phyloP scores from a whole-genome alignment of 2,329 filamentous ascomycete genomes.

The Penicillium sp. region DNA sequence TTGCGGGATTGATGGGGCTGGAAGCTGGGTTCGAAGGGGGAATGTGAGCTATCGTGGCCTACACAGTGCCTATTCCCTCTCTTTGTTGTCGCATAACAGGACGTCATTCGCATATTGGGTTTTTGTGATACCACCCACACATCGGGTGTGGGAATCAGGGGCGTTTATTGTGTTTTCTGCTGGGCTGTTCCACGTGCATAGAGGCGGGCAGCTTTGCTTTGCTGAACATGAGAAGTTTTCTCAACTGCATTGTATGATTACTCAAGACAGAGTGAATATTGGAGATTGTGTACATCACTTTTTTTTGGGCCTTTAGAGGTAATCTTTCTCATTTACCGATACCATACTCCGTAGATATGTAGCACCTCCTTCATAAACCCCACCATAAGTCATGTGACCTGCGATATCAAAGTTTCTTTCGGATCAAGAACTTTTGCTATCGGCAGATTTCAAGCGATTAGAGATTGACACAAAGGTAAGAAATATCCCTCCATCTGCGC shows the following conservation, averaged over 20 bases:
- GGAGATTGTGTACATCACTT: neutral
- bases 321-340: neutral
- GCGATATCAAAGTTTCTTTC: conserved; percentile 29
- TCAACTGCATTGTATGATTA: conserved; percentile 19
- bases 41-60: neutral
- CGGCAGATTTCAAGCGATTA: conserved; percentile 11
- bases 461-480: conserved; percentile 21
- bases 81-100: conserved; percentile 11
- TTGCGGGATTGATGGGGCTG: conserved; percentile 66
- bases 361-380: too few relatives aligned
- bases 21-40: neutral
- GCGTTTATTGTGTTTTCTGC: conserved; percentile 21
- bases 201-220: conserved; percentile 9
- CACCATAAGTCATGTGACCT: conserved; percentile 25
- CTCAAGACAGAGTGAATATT: neutral
- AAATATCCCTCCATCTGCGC: neutral
- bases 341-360: neutral
- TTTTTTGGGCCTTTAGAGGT: neutral
- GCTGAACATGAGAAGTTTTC: conserved; percentile 1
- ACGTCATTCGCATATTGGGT: conserved; percentile 14
- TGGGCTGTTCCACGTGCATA: conserved; percentile 18
- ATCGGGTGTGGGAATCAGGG: conserved; percentile 14
- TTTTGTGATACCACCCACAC: conserved; percentile 20
- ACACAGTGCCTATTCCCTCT: neutral
- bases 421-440: conserved; percentile 14